Conservation (phyloP, 139 green algal species). For the Chlamydomonas incerta region DNA sequence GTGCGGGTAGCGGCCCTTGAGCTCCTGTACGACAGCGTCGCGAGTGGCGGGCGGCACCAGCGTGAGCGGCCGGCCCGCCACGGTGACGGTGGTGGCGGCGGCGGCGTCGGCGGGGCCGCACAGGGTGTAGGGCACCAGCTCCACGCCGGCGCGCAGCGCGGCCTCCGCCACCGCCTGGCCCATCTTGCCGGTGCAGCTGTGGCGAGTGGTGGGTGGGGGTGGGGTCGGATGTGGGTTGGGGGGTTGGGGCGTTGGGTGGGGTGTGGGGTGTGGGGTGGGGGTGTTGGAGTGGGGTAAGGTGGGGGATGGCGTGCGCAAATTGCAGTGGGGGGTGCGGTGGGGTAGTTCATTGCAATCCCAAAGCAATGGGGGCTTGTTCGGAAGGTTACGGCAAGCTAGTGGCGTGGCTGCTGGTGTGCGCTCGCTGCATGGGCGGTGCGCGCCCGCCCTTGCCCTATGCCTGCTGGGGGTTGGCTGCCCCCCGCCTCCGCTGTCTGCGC, state of each 20-base stretch:
- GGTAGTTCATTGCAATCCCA: no score
- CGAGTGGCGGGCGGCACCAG: constrained; percentile 63
- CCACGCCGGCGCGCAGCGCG: constrained; percentile 77
- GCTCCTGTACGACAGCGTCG: neutral
- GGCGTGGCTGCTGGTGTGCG: no score
- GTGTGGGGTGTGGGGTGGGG: neutral
- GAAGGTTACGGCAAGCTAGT: no score
- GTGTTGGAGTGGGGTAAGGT: no score
- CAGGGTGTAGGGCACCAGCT: constrained; percentile 89
- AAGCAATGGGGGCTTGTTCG: no score
- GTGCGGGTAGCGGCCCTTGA: constrained; percentile 74
- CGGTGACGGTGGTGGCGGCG: constrained; percentile 5
- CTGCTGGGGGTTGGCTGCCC: no score
- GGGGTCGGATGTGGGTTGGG: neutral
- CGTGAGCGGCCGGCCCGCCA: constrained; percentile 58
- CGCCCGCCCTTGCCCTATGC: no score
- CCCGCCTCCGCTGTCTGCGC: no score
- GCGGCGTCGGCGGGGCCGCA: constrained; percentile 52
- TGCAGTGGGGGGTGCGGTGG: no score
- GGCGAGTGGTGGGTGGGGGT: constrained; percentile 56
- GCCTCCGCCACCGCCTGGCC: constrained; percentile 88
- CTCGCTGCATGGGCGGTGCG: no score
- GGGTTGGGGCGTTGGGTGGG: neutral
- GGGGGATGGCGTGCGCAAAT: no score
- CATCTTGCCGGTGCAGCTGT: constrained; percentile 92